These are phyloP conservation scores for Boechera divaricarpa DNA, from an alignment of 345 rosid species.

Conservation along the genomic window DNA sequence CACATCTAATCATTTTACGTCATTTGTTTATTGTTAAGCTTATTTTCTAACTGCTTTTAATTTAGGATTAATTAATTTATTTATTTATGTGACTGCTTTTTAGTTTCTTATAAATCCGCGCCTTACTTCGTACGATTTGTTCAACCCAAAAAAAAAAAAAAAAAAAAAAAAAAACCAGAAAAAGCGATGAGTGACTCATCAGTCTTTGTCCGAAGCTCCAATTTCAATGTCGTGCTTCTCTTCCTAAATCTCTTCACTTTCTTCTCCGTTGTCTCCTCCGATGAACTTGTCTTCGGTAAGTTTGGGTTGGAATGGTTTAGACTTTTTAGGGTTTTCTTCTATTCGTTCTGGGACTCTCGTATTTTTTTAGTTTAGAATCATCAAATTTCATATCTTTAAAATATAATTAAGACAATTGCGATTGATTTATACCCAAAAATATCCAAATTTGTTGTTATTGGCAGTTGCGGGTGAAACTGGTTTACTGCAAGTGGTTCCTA, in stretches of 20 bases:
- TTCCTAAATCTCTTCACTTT: slow-evolving; percentile 37
- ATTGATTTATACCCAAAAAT: not conserved
- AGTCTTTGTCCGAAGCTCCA: slow-evolving; percentile 44
- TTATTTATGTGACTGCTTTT: too few species aligned
- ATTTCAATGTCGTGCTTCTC: slow-evolving; percentile 32
- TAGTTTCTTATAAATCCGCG: too few species aligned
- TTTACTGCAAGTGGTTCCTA: slow-evolving; percentile 54
- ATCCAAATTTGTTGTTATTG: not conserved
- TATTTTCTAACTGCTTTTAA: too few species aligned
- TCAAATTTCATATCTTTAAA: not conserved
- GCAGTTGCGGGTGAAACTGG: slow-evolving; percentile 61
- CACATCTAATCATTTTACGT: too few species aligned
- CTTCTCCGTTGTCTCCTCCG: slow-evolving; percentile 37
- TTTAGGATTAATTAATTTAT: too few species aligned
- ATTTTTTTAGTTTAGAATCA: not conserved
- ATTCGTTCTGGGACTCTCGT: not conserved
- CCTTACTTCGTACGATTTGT: not conserved
- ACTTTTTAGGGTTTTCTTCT: slow-evolving; percentile 47
- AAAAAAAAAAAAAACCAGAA: not conserved
- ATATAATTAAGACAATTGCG: not conserved
- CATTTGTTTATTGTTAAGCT: too few species aligned
- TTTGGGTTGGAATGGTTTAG: not conserved
- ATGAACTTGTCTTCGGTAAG: slow-evolving; percentile 52
- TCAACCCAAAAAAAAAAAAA: not conserved
- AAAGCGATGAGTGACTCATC: slow-evolving; percentile 45